A percentile compares a stretch with the other conserved stretches of the same genome.
phyloP scores from a whole-genome alignment of 1,284 basidiomycete species.

The Sanghuangporus sanghuang region DNA sequence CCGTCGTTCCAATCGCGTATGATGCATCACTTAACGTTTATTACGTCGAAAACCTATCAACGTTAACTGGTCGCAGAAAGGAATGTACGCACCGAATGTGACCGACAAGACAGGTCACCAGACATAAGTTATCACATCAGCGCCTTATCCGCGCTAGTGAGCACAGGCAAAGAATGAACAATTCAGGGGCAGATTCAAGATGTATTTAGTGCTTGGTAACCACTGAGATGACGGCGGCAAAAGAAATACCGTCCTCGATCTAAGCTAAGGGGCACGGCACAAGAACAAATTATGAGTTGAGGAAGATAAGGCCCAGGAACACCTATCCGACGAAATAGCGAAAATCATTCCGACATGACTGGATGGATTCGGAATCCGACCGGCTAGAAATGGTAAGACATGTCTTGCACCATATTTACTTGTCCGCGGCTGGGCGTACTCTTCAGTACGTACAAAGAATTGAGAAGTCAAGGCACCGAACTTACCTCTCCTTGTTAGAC shows the following conservation, averaged over 20 bases:
- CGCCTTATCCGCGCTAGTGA: neutral
- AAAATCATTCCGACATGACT: neutral
- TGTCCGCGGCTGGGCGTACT: neutral
- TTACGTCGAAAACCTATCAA: neutral
- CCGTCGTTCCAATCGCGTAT: neutral
- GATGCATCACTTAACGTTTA: neutral
- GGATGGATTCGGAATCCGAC: neutral
- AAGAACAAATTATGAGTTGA: neutral
- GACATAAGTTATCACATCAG: neutral
- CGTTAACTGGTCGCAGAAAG: neutral
- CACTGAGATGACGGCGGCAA: neutral
- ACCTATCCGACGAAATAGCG: neutral
- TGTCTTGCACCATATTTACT: neutral
- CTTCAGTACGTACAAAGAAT: neutral
- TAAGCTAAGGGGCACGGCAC: neutral
- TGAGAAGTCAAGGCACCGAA: neutral
- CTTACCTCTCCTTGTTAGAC: neutral
- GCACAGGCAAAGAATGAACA: neutral
- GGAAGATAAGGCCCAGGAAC: constrained; percentile 5
- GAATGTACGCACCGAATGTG: neutral
- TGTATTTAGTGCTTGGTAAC: neutral
- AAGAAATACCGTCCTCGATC: neutral
- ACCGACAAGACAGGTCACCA: neutral
- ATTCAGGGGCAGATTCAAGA: neutral
- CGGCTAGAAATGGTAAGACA: neutral